Evolutionary conservation across 225 moss, liverwort and hornwort genomes (phyloP).

Genomic region (Bryum argenteum): DNA sequence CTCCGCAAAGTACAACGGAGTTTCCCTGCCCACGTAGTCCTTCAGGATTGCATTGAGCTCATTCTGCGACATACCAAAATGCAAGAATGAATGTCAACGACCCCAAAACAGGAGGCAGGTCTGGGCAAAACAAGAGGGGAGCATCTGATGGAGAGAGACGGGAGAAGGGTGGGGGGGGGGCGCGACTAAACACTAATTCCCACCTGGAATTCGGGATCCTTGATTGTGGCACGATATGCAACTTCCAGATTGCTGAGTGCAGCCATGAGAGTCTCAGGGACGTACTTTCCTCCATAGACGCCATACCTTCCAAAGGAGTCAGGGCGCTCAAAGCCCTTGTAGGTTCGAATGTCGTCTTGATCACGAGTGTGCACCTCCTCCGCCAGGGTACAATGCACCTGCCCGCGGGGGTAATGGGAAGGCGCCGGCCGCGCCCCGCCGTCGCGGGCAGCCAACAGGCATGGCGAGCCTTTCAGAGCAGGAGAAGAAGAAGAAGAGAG

Average conservation of each 20-base stretch:
- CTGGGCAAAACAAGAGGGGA: conserved; percentile 13
- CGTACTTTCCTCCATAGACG: conserved; percentile 91
- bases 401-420: conserved; percentile 7
- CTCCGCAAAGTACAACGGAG: conserved; percentile 94
- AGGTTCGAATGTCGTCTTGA: conserved; percentile 39
- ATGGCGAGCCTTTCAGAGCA: conserved; percentile 26
- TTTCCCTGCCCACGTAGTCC: conserved; percentile 95
- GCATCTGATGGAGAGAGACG: not conserved
- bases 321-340: conserved; percentile 82
- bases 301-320: conserved; percentile 92
- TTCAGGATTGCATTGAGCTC: conserved; percentile 73
- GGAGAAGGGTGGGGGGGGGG: not conserved
- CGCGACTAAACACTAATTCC: not conserved
- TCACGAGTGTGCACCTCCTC: conserved; percentile 54
- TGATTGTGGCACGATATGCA: conserved; percentile 63
- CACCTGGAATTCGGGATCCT: conserved; percentile 83
- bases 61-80: conserved; percentile 43
- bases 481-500: conserved; percentile 1
- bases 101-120: conserved; percentile 11
- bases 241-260: conserved; percentile 76
- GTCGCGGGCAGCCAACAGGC: conserved; percentile 18
- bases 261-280: conserved; percentile 97
- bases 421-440: not conserved
- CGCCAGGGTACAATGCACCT: conserved; percentile 42
- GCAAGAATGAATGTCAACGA: not conserved